A percentile compares a stretch with the other conserved stretches of the same genome.
Evolutionary conservation across 129 eudicot genomes (phyloP).

Genomic region (Saussurea involucrata): DNA sequence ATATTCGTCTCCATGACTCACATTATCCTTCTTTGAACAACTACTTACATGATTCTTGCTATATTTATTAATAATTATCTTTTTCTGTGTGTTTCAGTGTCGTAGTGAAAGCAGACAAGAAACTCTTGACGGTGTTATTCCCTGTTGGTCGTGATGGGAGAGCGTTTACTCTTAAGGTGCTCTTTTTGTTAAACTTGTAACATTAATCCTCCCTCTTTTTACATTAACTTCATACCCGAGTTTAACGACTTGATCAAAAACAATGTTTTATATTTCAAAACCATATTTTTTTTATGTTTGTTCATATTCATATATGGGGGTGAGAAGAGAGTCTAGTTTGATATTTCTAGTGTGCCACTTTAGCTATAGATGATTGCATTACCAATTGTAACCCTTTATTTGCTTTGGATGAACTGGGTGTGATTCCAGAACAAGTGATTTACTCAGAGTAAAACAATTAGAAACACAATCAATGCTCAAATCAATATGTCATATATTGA

Average conservation of each 20-base stretch:
- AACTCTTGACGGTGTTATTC: slow-evolving; percentile 74
- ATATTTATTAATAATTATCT: neutral
- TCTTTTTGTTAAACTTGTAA: neutral
- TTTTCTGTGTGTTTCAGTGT: slow-evolving; percentile 48
- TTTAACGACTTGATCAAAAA: neutral
- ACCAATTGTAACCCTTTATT: neutral
- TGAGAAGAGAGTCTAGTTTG: neutral
- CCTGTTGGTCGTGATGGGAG: slow-evolving; percentile 94
- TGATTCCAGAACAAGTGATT: too few species aligned
- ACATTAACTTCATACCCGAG: neutral
- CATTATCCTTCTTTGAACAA: neutral
- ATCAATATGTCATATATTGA: too few species aligned
- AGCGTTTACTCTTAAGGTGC: slow-evolving; percentile 92
- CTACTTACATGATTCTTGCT: neutral
- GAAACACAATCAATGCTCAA: too few species aligned
- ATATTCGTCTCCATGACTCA: neutral
- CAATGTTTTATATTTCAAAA: neutral
- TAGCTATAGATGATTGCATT: neutral
- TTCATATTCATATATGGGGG: neutral
- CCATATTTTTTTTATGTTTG: neutral
- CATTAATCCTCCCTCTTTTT: neutral
- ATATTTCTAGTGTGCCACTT: neutral
- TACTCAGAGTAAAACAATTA: too few species aligned
- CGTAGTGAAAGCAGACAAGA: slow-evolving; percentile 84
- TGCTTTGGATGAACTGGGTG: neutral